Conservation (phyloP, 345 rosid genomes). For the Salix exigua region DNA sequence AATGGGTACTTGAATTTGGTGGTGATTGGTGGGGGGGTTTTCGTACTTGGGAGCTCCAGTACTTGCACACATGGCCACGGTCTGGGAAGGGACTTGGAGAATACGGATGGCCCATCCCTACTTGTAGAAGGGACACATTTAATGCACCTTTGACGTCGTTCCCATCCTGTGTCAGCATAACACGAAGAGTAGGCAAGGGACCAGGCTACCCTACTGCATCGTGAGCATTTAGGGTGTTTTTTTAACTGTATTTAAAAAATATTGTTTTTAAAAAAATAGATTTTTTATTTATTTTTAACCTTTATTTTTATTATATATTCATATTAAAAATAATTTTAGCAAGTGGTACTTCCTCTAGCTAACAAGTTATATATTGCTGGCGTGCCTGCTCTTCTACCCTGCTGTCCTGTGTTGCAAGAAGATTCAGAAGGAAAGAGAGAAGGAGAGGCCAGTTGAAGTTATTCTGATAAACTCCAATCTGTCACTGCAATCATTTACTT, state of each 20-base stretch:
- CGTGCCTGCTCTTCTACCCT: neutral
- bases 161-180: neutral
- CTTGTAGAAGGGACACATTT: conserved; percentile 18
- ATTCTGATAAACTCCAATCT: neutral
- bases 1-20: conserved; percentile 16
- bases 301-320: too few relatives aligned
- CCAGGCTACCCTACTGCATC: neutral
- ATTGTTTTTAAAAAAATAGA: too few relatives aligned
- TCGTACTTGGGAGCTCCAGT: neutral
- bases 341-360: neutral
- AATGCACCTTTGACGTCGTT: neutral
- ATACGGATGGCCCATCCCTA: neutral
- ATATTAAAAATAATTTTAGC: too few relatives aligned
- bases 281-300: too few relatives aligned
- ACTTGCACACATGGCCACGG: neutral
- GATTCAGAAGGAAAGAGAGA: neutral
- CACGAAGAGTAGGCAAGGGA: neutral
- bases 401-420: neutral
- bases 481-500: neutral
- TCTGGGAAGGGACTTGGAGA: neutral
- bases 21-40: neutral
- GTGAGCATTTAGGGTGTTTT: neutral
- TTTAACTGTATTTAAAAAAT: too few relatives aligned
- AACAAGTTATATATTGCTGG: neutral
- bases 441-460: neutral